phyloP scores from a whole-genome alignment of 2,329 filamentous ascomycete species.

The Colletotrichum viniferum region DNA sequence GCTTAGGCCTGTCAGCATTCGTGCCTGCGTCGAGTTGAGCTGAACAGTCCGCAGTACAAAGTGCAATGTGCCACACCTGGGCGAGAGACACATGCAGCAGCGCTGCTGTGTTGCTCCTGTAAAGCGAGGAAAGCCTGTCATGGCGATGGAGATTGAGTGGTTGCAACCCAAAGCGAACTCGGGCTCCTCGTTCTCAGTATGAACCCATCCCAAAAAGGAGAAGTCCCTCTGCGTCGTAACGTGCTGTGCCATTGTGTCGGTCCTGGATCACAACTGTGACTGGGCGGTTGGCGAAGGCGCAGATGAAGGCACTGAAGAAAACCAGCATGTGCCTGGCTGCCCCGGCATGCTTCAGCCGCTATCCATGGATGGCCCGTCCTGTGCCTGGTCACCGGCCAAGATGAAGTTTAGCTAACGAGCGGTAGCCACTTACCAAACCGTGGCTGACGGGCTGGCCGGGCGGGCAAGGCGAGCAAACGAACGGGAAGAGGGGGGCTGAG shows the following conservation, averaged over 20 bases:
- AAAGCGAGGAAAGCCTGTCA: background rate
- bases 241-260: background rate
- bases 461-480: constrained; percentile 10
- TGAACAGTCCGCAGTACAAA: background rate
- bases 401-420: background rate
- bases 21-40: background rate
- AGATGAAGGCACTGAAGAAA: background rate
- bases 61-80: background rate
- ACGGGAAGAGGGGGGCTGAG: background rate
- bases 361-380: background rate
- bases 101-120: background rate
- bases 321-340: background rate
- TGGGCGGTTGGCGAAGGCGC: background rate
- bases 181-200: background rate
- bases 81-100: background rate
- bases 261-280: background rate
- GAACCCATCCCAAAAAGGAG: background rate
- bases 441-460: constrained; percentile 11
- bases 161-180: background rate
- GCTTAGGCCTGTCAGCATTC: background rate
- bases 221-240: background rate
- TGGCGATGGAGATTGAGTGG: background rate
- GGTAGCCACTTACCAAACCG: background rate
- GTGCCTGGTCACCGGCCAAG: background rate
- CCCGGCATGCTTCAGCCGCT: background rate